Conservation (phyloP, 2,329 filamentous ascomycete genomes). For the Penicillium sp. region DNA sequence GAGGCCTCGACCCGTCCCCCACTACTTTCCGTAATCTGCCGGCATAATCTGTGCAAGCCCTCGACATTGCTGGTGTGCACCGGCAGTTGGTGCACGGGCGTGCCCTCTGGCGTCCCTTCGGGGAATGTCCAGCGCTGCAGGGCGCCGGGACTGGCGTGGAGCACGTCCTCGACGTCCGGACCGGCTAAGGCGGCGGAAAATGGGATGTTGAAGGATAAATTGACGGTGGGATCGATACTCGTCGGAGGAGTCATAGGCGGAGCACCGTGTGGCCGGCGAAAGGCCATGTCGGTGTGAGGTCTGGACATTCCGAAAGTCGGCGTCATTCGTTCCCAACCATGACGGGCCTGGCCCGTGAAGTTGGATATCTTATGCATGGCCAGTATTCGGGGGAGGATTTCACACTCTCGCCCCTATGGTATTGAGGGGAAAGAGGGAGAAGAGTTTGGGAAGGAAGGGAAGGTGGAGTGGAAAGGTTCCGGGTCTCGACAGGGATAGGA, state of each 20-base stretch:
- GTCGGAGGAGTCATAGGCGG: slow-evolving; percentile 61
- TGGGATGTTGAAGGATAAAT: slow-evolving; percentile 95
- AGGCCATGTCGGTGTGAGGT: slow-evolving; percentile 54
- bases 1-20: slow-evolving; percentile 73
- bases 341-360: slow-evolving; percentile 61
- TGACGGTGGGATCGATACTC: slow-evolving; percentile 70
- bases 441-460: slow-evolving; percentile 8
- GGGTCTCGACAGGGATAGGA: slow-evolving; percentile 35
- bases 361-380: slow-evolving; percentile 65
- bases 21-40: slow-evolving; percentile 67
- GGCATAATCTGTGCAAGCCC: slow-evolving; percentile 72
- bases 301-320: slow-evolving; percentile 61
- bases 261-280: slow-evolving; percentile 52
- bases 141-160: slow-evolving; percentile 84
- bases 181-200: slow-evolving; percentile 89
- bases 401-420: slow-evolving; percentile 36
- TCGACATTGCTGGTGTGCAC: slow-evolving; percentile 84
- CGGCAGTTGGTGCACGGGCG: slow-evolving; percentile 83
- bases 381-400: slow-evolving; percentile 13
- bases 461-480: slow-evolving; percentile 12
- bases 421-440: slow-evolving; percentile 28
- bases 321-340: slow-evolving; percentile 65
- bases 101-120: slow-evolving; percentile 76
- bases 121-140: slow-evolving; percentile 91
- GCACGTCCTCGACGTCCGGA: slow-evolving; percentile 88